Evolutionary conservation across 2,329 filamentous ascomycete genomes (phyloP).

Genomic region (Aureobasidium sp.): DNA sequence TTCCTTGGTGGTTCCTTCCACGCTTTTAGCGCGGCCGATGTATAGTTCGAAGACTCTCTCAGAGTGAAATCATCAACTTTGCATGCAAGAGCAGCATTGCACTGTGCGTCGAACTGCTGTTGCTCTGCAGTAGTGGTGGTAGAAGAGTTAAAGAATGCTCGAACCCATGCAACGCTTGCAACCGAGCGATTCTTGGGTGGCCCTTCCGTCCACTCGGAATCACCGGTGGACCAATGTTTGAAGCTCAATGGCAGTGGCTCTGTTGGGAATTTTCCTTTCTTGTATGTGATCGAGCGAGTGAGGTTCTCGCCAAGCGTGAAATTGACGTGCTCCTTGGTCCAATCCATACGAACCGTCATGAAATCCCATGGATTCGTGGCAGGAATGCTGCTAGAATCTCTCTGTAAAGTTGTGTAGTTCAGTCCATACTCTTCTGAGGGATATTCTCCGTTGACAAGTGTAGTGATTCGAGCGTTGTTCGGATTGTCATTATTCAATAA

Average conservation of each 20-base stretch:
- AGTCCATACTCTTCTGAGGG: constrained; percentile 32
- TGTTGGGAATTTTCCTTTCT: constrained; percentile 34
- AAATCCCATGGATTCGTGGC: constrained; percentile 38
- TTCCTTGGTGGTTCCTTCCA: constrained; percentile 5
- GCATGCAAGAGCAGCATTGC: background rate
- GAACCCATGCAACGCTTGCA: constrained; percentile 41
- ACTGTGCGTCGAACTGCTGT: background rate
- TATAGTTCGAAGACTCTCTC: background rate
- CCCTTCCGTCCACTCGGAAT: constrained; percentile 39
- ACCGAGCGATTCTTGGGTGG: constrained; percentile 35
- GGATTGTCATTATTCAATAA: constrained; percentile 39
- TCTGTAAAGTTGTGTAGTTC: constrained; percentile 33
- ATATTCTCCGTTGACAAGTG: constrained; percentile 35
- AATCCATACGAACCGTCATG: constrained; percentile 43
- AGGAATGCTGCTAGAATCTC: constrained; percentile 21
- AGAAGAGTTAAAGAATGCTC: constrained; percentile 46
- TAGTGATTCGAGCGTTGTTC: constrained; percentile 34
- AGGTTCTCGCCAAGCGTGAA: constrained; percentile 38
- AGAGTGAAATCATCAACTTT: constrained; percentile 7
- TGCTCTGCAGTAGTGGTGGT: constrained; percentile 26
- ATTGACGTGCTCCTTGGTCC: constrained; percentile 37
- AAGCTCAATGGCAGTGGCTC: constrained; percentile 39
- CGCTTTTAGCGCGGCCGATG: background rate
- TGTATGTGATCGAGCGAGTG: constrained; percentile 29
- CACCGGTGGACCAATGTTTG: constrained; percentile 45